Conservation (phyloP, 441 rosid genomes). For the Eugenia klotzschiana region DNA sequence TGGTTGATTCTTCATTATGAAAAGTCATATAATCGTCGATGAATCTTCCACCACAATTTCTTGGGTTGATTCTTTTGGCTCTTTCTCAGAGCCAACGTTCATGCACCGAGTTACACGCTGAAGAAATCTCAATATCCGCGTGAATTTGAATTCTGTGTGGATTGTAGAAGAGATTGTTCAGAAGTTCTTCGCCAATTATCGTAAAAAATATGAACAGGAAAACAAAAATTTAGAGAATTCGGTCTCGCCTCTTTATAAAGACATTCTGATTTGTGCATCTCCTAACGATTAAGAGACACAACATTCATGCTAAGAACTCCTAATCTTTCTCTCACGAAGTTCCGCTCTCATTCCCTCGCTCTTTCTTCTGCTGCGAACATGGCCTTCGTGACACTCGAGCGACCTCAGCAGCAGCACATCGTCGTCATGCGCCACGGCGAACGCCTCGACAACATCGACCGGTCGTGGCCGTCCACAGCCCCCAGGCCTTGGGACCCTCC, state of each 20-base stretch:
- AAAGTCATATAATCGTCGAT: neutral
- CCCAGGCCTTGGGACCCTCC: constrained; percentile 11
- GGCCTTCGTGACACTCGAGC: neutral
- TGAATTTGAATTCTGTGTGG: neutral
- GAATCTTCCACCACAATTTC: neutral
- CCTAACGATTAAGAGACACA: neutral
- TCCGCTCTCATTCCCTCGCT: neutral
- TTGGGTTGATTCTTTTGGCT: neutral
- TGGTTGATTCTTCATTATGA: neutral
- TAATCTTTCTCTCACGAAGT: neutral
- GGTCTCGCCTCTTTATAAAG: neutral
- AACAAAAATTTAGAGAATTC: neutral
- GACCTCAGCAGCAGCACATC: neutral
- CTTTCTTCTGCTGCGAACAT: neutral
- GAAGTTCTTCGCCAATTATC: neutral
- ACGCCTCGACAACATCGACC: constrained; percentile 9
- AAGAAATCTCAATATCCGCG: neutral
- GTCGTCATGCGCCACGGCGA: constrained; percentile 9
- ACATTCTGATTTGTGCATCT: neutral
- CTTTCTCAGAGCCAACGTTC: accelerated
- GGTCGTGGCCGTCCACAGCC: neutral
- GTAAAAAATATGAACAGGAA: no score
- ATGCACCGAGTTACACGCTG: neutral
- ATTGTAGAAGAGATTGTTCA: neutral
- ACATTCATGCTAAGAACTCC: neutral